phyloP scores from a whole-genome alignment of 352 stramenopile genomes.

The Pythium pyrilobum region DNA sequence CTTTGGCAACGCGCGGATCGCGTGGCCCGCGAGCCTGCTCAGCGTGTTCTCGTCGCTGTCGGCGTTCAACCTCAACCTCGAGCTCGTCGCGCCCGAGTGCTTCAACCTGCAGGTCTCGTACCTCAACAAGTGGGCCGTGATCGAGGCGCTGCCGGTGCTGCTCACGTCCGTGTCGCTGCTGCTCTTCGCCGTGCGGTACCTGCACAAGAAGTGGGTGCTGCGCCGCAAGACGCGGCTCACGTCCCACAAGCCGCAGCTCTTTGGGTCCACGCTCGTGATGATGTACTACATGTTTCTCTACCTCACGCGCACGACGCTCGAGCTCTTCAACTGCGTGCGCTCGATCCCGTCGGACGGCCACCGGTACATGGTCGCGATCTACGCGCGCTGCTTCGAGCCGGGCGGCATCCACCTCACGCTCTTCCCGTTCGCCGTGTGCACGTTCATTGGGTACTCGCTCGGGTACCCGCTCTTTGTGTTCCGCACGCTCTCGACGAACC shows the following conservation, averaged over 20 bases:
- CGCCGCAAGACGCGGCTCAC: conserved; percentile 48
- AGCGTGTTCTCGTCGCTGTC: conserved; percentile 60
- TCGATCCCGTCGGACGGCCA: conserved; percentile 61
- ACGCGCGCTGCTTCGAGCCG: conserved; percentile 51
- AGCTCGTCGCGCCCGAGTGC: conserved; percentile 79
- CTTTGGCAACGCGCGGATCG: conserved; percentile 62
- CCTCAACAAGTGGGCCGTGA: conserved; percentile 62
- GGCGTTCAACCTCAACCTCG: conserved; percentile 82
- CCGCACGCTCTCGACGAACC: conserved; percentile 50
- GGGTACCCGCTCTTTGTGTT: conserved; percentile 71
- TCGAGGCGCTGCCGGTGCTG: conserved; percentile 49
- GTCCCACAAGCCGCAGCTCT: conserved; percentile 60
- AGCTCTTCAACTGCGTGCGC: conserved; percentile 72
- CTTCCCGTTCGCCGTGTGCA: conserved; percentile 53
- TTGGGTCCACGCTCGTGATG: conserved; percentile 70
- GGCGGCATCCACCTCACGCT: conserved; percentile 56
- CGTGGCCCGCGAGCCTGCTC: conserved; percentile 60
- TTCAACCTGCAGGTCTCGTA: conserved; percentile 70
- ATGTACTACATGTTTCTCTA: conserved; percentile 84
- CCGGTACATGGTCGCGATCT: conserved; percentile 70
- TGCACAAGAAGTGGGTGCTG: conserved; percentile 52
- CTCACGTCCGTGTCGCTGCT: conserved; percentile 35
- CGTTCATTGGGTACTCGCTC: conserved; percentile 67
- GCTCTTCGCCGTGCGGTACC: conserved; percentile 48
- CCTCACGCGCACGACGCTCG: conserved; percentile 63